Base-by-base conservation (phyloP, 164 flowering plant genomes). In the Hamamelis virginiana region DNA sequence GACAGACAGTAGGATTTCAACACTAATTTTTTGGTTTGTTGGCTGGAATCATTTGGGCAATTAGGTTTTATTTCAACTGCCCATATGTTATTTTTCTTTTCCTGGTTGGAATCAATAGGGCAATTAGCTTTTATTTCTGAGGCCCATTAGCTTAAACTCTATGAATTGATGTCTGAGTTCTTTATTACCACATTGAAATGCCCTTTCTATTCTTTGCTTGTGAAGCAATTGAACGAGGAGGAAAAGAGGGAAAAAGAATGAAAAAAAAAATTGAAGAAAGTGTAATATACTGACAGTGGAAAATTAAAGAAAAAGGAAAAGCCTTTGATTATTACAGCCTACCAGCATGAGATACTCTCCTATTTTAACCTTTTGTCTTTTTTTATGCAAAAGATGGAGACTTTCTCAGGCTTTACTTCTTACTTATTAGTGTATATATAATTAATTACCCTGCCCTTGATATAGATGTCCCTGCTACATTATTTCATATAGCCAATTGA, bases 261-360 rank as follows among this genome's bases (percentile, higher is more conserved):
- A n/a, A n/a, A n/a, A n/a, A n/a, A n/a, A n/a, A n/a, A n/a, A 10
- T 45, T 59, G 64, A 43, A 26, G 22, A 14, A 0, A 59, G 19
- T 66, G 68, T n/a, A 50, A 50, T 69, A 68, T 58, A 55, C 55
- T 65, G 69, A 64, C 48, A 64, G 48, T 47, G 56, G 48, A 58
- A 64, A 56, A 52, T 38, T 66, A 45, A 71, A 72, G 65, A 67
- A 64, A 71, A 74, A 77, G 61, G 69, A 33, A 71, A 74, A 68
- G 12, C 65, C 57, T 0, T 8, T 78, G 81, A 72, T 65, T 47
- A 55, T 28, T 66, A 78, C 76, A 41, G 57, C 76, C 68, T 58
- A 78, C 81, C 78, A 44, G 74, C 62, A 45, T 66, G 57, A 61
- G 66, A 72, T 57, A 47, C 65, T 23, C 65, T 23, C 43, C 64